Evolutionary conservation across 805 yeast genomes (phyloP).

Genomic region (Saccharomycopsis oosterbeekiorum): DNA sequence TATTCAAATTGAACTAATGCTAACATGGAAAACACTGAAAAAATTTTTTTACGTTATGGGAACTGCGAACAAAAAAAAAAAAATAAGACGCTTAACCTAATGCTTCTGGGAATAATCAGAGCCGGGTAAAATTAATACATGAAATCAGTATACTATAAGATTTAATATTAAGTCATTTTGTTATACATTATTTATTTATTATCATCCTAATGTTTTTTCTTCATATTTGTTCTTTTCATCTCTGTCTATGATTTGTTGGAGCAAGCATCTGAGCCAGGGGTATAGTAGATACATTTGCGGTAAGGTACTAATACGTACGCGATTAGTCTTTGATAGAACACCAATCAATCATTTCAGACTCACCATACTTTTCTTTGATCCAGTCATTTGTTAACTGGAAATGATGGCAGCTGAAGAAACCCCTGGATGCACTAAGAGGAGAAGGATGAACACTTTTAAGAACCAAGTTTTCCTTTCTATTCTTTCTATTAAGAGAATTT

Average conservation of each 20-base stretch:
- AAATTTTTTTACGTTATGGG: conserved; percentile 1
- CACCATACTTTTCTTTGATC: conserved; percentile 40
- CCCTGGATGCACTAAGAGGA: conserved; percentile 84
- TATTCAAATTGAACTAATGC: neutral
- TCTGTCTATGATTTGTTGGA: too few species aligned
- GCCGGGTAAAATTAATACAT: neutral
- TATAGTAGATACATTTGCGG: too few species aligned
- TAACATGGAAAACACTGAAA: neutral
- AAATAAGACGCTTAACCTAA: neutral
- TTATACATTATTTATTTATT: too few species aligned
- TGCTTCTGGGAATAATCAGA: neutral
- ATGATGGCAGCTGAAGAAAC: conserved; percentile 71
- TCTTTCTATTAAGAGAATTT: conserved; percentile 26
- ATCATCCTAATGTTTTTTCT: too few species aligned
- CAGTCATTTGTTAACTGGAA: conserved; percentile 71
- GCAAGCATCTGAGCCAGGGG: too few species aligned
- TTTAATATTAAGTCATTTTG: too few species aligned
- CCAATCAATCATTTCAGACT: conserved; percentile 57
- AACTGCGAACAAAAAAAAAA: neutral
- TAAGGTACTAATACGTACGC: too few species aligned
- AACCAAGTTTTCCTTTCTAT: conserved; percentile 34
- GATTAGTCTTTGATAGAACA: conserved; percentile 10
- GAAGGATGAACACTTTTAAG: conserved; percentile 86
- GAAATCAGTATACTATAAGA: neutral
- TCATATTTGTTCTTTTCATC: too few species aligned